Conservation (phyloP, 176 grass and related monocot species). For the Musa troglodytarum region DNA sequence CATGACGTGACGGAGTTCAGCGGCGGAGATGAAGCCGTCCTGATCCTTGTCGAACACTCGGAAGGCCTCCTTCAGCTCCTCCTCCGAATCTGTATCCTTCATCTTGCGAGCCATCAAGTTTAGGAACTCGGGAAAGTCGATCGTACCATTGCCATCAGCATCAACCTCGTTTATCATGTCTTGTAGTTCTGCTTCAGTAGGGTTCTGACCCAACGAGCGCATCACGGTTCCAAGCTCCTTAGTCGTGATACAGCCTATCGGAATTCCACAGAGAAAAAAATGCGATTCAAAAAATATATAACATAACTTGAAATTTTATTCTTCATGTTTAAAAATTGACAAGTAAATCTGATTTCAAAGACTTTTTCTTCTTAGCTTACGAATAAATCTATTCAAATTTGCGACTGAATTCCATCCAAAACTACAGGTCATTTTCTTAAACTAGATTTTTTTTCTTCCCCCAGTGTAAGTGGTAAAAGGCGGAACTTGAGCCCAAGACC, state of each 20-base stretch:
- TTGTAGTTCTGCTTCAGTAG: slow-evolving; percentile 87
- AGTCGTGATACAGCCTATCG: slow-evolving; percentile 84
- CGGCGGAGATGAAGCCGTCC: slow-evolving; percentile 88
- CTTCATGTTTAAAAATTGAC: background rate
- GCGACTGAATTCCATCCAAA: background rate
- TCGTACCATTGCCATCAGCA: slow-evolving; percentile 81
- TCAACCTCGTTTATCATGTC: slow-evolving; percentile 97
- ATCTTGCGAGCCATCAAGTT: slow-evolving; percentile 97
- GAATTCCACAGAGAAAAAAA: background rate
- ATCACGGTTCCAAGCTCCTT: slow-evolving; percentile 95
- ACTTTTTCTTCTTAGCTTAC: background rate
- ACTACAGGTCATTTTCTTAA: background rate
- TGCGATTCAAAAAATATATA: background rate
- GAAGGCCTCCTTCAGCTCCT: slow-evolving; percentile 95
- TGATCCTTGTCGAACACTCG: slow-evolving; percentile 95
- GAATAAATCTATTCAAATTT: background rate
- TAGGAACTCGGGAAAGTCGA: slow-evolving; percentile 88
- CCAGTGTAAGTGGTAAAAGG: too few relatives aligned
- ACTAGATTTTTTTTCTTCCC: too few relatives aligned
- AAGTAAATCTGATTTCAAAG: background rate
- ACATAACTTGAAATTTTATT: background rate
- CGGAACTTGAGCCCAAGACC: too few relatives aligned
- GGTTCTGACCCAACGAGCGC: slow-evolving; percentile 88
- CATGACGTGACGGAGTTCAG: slow-evolving; percentile 86
- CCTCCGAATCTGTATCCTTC: slow-evolving; percentile 91